phyloP scores from a whole-genome alignment of 176 grass and related monocot genomes.

The Zizania latifolia region DNA sequence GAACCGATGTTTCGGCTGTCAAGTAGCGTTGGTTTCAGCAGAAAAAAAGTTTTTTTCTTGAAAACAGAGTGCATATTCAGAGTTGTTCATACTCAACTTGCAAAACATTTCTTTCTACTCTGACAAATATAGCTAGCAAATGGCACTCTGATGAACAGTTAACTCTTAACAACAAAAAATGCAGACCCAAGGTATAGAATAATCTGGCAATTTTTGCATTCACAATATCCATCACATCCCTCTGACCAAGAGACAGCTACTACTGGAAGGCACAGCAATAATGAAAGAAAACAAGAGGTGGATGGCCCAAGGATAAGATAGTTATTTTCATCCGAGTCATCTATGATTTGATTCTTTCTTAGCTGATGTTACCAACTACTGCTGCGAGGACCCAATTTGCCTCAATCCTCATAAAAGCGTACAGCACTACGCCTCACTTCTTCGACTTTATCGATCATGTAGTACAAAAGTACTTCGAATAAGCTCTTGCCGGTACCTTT shows the following conservation, averaged over 20 bases:
- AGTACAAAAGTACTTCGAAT: neutral
- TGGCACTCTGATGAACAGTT: neutral
- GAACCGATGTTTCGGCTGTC: neutral
- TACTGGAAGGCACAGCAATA: neutral
- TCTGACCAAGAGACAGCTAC: neutral
- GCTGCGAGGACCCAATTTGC: neutral
- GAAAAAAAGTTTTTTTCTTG: neutral
- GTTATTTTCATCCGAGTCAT: slow-evolving; percentile 21
- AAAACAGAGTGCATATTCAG: neutral
- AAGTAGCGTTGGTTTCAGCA: neutral
- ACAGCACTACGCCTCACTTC: neutral
- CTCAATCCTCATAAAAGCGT: slow-evolving; percentile 10
- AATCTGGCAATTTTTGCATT: neutral
- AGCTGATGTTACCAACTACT: slow-evolving; percentile 18
- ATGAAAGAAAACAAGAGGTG: neutral
- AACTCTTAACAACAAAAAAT: neutral
- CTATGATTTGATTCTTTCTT: slow-evolving; percentile 31
- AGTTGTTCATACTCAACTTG: neutral
- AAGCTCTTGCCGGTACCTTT: neutral
- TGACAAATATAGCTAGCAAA: neutral
- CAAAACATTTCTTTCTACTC: neutral
- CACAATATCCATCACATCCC: neutral
- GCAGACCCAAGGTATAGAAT: neutral
- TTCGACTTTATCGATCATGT: neutral
- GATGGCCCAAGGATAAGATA: slow-evolving; percentile 28